Percentiles rank a stretch among this genome's conserved stretches.
Conservation (phyloP, 768 basidiomycete species). For the Suillus lakei region DNA sequence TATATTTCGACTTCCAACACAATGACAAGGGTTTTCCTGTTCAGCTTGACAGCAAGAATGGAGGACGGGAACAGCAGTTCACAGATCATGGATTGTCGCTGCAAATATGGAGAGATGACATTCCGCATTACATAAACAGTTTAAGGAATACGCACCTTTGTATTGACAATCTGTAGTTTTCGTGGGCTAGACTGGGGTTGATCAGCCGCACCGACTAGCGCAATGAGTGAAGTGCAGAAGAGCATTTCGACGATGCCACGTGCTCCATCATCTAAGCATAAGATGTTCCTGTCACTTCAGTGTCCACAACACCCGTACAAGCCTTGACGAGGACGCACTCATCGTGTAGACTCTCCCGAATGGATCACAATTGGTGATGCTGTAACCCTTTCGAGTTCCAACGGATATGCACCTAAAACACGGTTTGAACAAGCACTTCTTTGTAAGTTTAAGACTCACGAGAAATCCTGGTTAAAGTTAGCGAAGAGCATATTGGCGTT, state of each 20-base stretch:
- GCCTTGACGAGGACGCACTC: conserved; percentile 67
- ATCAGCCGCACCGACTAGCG: conserved; percentile 94
- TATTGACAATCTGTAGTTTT: conserved; percentile 97
- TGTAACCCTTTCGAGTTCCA: conserved; percentile 94
- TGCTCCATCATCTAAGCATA: conserved; percentile 79
- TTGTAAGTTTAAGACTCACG: conserved; percentile 50
- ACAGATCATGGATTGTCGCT: conserved; percentile 99
- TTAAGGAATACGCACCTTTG: conserved; percentile 67
- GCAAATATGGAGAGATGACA: conserved; percentile 1
- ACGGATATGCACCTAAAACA: conserved; percentile 81
- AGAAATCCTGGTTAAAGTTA: conserved; percentile 98
- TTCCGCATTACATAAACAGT: conserved; percentile 12
- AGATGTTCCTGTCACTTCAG: background rate
- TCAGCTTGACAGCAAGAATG: conserved; percentile 96
- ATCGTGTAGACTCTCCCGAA: conserved; percentile 95
- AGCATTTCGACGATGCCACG: conserved; percentile 98
- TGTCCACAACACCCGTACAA: background rate
- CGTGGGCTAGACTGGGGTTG: conserved; percentile 89
- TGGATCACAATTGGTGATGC: conserved; percentile 97
- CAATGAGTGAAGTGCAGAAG: conserved; percentile 97
- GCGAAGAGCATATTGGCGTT: conserved; percentile 75
- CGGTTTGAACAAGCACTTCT: conserved; percentile 6
- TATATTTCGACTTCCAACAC: conserved; percentile 98
- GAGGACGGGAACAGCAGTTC: conserved; percentile 97
- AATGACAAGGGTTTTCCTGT: conserved; percentile 94